Percentiles rank a stretch among this genome's conserved stretches.
phyloP scores from a whole-genome alignment of 2,329 filamentous ascomycete species.

The Stylonectria norvegica region DNA sequence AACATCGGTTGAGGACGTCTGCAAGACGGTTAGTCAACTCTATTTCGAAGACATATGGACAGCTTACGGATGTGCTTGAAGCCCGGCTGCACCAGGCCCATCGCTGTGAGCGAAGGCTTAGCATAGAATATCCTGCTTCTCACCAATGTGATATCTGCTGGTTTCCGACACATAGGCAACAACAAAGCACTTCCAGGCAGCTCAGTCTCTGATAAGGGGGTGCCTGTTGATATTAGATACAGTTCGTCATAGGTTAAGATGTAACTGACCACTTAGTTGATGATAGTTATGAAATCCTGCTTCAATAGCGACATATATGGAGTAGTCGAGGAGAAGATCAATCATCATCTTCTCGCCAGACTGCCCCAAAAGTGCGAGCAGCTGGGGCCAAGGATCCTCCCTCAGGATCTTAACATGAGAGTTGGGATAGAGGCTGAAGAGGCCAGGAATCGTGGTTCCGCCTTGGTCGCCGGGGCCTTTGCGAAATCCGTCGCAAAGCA shows the following conservation, averaged over 20 bases:
- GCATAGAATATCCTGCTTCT: conserved; percentile 86
- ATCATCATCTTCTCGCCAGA: conserved; percentile 76
- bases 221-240: conserved; percentile 34
- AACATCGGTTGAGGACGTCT: conserved; percentile 79
- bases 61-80: conserved; percentile 76
- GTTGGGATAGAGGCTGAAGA: conserved; percentile 65
- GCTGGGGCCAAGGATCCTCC: conserved; percentile 66
- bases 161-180: conserved; percentile 23
- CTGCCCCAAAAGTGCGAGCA: conserved; percentile 70
- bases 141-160: conserved; percentile 68
- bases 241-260: neutral
- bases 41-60: conserved; percentile 8
- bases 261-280: conserved; percentile 69
- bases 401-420: conserved; percentile 67
- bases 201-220: conserved; percentile 49
- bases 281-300: conserved; percentile 63
- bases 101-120: conserved; percentile 65
- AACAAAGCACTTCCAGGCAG: conserved; percentile 17
- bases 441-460: conserved; percentile 56
- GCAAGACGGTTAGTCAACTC: conserved; percentile 15
- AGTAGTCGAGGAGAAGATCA: conserved; percentile 71
- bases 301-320: conserved; percentile 66
- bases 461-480: conserved; percentile 36
- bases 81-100: conserved; percentile 67
- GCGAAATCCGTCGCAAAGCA: conserved; percentile 82